Evolutionary conservation across 768 basidiomycete genomes (phyloP), one percentile per base, ranked within the genome.

Genomic region (Leccinum sublutescens): DNA sequence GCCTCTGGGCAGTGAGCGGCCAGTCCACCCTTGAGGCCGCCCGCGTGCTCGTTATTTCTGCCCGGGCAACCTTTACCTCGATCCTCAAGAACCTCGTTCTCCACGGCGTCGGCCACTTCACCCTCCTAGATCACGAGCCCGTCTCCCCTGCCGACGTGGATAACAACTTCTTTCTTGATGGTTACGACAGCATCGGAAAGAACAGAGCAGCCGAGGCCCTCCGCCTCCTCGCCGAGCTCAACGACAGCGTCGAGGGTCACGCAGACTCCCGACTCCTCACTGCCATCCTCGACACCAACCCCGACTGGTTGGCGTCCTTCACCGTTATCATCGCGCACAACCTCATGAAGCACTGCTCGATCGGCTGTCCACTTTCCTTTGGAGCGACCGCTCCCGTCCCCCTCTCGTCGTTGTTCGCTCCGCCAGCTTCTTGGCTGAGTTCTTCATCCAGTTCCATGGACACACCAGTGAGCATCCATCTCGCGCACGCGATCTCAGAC

Each of bases 21-120:
- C 96, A 99, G 73, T 77, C 79, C 29, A 93, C 93, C 0, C 87
- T 98, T 58, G 95, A 98, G 73, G 80, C 85, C 4, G 82, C 94
- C 12, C 83, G 88, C 50, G 79, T 98, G 47, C 82, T 98, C 31
- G 85, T 97, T 64, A 74, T 98, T 58, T 88, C 87, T 43, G 88
- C 79, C 0, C 85, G 87, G 23, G 93, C 93, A 0, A 93, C 95
- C 2, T 87, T 91, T 2, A 92, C 94, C 33, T 88, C 92, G 52
- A 85, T 92, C 64, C 81, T 99, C 58, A 98, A 99, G 81, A 51
- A 98, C 70, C 87, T 98, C 61, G 94, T 98, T 38, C 84, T 98
- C 8, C 97, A 97, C 4, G 96, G 96, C 9, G 85, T 98, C 63
- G 93, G 95, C 19, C 85, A 91, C 69, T 98, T 97, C 72, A 96